Conservation (phyloP, 176 grass and related monocot genomes). For the Carex pumila region DNA sequence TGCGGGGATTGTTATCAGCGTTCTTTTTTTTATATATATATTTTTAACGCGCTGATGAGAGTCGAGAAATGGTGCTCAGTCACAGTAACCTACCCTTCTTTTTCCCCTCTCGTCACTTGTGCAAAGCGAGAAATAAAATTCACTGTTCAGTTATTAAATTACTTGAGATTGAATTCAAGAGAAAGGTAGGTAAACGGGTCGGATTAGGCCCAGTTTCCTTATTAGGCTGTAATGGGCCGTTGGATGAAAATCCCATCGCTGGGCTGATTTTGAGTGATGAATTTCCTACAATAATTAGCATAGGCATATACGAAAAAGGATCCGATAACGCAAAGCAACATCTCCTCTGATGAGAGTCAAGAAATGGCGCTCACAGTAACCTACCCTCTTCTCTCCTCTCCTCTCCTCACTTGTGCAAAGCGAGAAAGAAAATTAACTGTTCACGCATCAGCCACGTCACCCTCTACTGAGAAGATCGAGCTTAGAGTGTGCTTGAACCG, state of each 20-base stretch:
- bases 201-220: not conserved
- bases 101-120: too few species aligned
- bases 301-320: not conserved
- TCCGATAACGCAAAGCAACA: too few species aligned
- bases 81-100: too few species aligned
- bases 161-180: not conserved
- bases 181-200: not conserved
- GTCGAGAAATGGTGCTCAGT: too few species aligned
- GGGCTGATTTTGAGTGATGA: not conserved
- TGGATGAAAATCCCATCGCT: not conserved
- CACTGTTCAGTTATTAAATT: too few species aligned
- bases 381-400: not conserved
- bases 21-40: too few species aligned
- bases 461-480: conserved; percentile 18
- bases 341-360: not conserved
- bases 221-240: not conserved
- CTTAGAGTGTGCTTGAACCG: conserved; percentile 90
- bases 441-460: not conserved
- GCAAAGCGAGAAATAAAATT: too few species aligned
- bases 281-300: not conserved
- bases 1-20: too few species aligned
- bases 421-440: not conserved
- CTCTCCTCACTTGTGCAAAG: not conserved
- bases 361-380: conserved; percentile 13
- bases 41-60: too few species aligned